Evolutionary conservation across 2,329 filamentous ascomycete species (phyloP), one percentile per base, ranked within the genome.

Genomic region (Fusarium abutilonis): DNA sequence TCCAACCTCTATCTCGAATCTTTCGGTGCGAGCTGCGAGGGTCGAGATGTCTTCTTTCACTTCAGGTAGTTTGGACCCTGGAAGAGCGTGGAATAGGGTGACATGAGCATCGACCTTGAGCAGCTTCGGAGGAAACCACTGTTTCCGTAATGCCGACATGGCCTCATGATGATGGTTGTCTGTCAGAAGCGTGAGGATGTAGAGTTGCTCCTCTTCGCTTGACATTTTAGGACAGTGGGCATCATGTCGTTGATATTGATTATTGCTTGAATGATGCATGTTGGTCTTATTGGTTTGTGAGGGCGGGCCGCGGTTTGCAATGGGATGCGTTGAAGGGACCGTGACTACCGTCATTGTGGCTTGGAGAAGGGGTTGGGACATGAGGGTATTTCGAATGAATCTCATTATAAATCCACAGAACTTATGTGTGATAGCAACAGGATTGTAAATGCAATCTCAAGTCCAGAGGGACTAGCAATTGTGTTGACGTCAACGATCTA

Each of bases 81-180:
- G 63, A 9, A 66, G 42, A 3, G 63, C 63, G 32, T 66, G 63
- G 4, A 66, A 66, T 3, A 66, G 38, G 4, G 63, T 66, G 29
- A 66, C 14, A 34, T 66, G 63, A 0, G 63, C 63, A 3, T 60
- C 54, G 2, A 66, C 63, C 15, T 64, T 66, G 23, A 66, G 55
- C 1, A 66, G 7, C 1, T 17, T 34, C 4, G 40, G 2, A 6
- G 63, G 63, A 17, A 66, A 66, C 63, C 63, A 66, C 9, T 56
- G 54, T 13, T 21, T 42, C 21, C 63, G 58, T 2, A 66, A 19
- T 1, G 36, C 45, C 9, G 50, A 52, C 63, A 66, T 64, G 9
- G 11, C 5, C 13, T 53, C 23, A 9, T 64, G 40, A 11, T 63
- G 63, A 9, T n/a, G 8, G 3, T 52, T 40, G 9, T 66, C 54